phyloP scores from a whole-genome alignment of 257 asterid genomes.

The Lithospermum erythrorhizon region DNA sequence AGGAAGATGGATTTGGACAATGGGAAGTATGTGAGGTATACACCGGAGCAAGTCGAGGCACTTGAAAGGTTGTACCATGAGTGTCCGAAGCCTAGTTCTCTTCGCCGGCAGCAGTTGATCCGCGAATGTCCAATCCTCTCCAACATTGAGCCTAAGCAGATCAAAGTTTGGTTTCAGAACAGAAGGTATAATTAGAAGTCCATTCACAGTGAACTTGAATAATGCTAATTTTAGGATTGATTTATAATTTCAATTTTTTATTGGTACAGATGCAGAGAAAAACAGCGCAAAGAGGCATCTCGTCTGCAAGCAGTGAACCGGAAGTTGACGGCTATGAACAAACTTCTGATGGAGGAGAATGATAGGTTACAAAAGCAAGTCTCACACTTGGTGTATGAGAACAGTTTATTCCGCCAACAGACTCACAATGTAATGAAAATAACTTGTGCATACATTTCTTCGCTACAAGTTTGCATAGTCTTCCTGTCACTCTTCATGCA shows the following conservation, averaged over 20 bases:
- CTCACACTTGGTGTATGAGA: constrained; percentile 86
- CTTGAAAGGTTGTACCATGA: constrained; percentile 86
- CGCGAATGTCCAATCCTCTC: constrained; percentile 83
- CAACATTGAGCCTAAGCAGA: constrained; percentile 93
- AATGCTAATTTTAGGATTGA: constrained; percentile 27
- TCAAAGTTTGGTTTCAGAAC: constrained; percentile 99
- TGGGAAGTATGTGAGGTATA: constrained; percentile 93
- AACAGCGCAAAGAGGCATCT: constrained; percentile 88
- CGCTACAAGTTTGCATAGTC: neutral
- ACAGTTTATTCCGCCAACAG: constrained; percentile 76
- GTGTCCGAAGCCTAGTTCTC: constrained; percentile 94
- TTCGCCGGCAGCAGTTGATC: constrained; percentile 84
- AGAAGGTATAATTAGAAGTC: constrained; percentile 79
- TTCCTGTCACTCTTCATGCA: neutral
- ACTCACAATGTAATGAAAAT: constrained; percentile 45
- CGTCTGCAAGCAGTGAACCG: constrained; percentile 86
- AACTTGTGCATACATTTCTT: neutral
- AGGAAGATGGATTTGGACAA: constrained; percentile 55
- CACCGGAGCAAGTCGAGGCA: constrained; percentile 98
- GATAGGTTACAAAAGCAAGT: constrained; percentile 97
- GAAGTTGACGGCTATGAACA: constrained; percentile 87
- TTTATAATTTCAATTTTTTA: neutral
- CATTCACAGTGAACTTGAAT: constrained; percentile 85
- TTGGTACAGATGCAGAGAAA: constrained; percentile 72
- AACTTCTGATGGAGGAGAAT: constrained; percentile 96